Percentiles rank a stretch among this genome's conserved stretches.
Conservation (phyloP, 2,329 filamentous ascomycete species). For the Phyllosticta ampelicida region DNA sequence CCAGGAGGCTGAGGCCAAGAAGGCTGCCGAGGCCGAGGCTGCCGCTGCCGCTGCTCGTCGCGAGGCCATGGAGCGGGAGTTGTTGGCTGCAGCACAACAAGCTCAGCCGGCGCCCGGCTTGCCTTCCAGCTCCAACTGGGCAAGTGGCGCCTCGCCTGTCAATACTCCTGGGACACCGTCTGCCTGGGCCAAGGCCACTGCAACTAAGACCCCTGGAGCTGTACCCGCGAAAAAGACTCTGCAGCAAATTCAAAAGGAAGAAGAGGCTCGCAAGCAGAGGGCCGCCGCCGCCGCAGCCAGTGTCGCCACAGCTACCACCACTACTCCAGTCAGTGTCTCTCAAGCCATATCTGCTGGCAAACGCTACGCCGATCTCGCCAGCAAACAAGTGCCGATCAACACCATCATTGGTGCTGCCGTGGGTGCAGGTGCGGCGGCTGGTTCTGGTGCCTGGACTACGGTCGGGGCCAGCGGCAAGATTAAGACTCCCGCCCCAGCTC, state of each 20-base stretch:
- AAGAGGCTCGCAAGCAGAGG: constrained; percentile 80
- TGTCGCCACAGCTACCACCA: constrained; percentile 36
- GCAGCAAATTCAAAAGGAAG: constrained; percentile 92
- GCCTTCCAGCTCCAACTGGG: constrained; percentile 84
- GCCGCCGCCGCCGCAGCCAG: constrained; percentile 41
- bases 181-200: constrained; percentile 52
- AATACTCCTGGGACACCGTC: constrained; percentile 40
- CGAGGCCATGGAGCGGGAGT: constrained; percentile 69
- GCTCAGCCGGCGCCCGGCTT: constrained; percentile 61
- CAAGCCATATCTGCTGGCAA: constrained; percentile 48
- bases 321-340: constrained; percentile 10
- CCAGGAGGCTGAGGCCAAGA: constrained; percentile 87
- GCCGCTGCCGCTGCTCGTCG: constrained; percentile 66
- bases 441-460: constrained; percentile 72
- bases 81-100: constrained; percentile 50
- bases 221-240: constrained; percentile 68
- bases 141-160: constrained; percentile 59
- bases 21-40: constrained; percentile 82
- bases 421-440: constrained; percentile 30
- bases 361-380: constrained; percentile 87
- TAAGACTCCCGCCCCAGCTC: constrained; percentile 58
- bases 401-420: constrained; percentile 22
- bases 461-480: constrained; percentile 90
- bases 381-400: constrained; percentile 51
- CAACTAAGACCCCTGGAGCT: constrained; percentile 37